These are phyloP conservation scores for Spathaspora arborariae DNA, from an alignment of 805 yeast genomes.

Conservation along the genomic window DNA sequence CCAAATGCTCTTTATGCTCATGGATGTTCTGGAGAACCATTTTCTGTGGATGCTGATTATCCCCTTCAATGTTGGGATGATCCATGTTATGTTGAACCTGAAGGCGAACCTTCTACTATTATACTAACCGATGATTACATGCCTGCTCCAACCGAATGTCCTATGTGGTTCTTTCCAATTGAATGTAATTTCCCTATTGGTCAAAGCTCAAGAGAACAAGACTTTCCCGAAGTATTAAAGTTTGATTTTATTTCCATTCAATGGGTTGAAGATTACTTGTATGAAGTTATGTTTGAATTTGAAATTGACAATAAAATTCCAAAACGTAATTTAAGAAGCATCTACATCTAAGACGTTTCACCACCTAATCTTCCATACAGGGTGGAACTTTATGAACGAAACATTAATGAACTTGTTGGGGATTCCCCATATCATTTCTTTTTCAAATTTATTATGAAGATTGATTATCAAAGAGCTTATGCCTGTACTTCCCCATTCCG, in stretches of 20 bases:
- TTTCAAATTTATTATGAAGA: not conserved
- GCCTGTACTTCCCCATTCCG: not conserved
- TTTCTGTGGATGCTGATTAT: not conserved
- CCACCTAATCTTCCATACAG: not conserved
- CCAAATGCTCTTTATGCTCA: not conserved
- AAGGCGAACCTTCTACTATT: not conserved
- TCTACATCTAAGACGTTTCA: not conserved
- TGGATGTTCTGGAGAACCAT: not conserved
- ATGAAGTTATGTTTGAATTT: not conserved
- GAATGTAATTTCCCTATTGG: not conserved
- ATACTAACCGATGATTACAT: not conserved
- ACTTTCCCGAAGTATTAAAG: not conserved
- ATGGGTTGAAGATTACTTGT: not conserved
- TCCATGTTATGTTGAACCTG: not conserved
- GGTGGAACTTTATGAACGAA: not conserved
- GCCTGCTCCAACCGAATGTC: not conserved
- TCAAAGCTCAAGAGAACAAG: not conserved
- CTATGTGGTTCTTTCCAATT: not conserved
- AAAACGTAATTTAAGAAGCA: not conserved
- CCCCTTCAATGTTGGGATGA: not conserved
- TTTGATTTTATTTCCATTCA: not conserved
- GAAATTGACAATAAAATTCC: not conserved
- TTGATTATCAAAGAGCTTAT: not conserved
- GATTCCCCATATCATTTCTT: not conserved
- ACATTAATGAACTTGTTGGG: not conserved